These are phyloP conservation scores for Aristolochia californica DNA, from an alignment of 164 flowering plant genomes.

Conservation along the genomic window DNA sequence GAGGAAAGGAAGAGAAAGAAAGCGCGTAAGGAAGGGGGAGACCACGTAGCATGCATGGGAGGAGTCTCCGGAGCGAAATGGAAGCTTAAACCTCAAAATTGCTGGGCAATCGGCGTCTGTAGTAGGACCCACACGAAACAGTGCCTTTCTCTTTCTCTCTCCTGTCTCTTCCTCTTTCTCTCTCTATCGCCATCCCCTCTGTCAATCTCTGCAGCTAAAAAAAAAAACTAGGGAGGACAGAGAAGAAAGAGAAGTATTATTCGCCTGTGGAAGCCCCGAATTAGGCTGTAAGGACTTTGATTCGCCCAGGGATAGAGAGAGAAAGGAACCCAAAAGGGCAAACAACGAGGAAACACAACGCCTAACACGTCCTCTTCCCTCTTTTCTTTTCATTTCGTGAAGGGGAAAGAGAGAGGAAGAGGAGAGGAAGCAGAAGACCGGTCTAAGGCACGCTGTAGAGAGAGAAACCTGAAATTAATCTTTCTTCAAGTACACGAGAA, in stretches of 20 bases:
- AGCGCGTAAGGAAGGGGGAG: conserved; percentile 1
- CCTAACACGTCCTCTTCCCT: neutral
- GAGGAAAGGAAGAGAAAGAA: neutral
- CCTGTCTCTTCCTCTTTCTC: neutral
- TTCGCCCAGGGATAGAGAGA: neutral
- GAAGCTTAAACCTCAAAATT: conserved; percentile 2
- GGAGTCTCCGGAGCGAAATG: conserved; percentile 1
- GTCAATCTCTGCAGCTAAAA: neutral
- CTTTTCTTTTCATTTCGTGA: neutral
- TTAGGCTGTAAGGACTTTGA: neutral
- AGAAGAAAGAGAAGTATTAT: neutral
- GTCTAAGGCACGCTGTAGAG: neutral
- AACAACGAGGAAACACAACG: too few relatives aligned
- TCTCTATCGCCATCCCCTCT: neutral
- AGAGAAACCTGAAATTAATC: neutral
- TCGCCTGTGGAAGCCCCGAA: neutral
- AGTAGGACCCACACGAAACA: conserved; percentile 1
- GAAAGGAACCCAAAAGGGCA: neutral
- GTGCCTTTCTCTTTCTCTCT: neutral
- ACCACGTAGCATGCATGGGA: conserved; percentile 1
- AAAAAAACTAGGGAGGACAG: neutral
- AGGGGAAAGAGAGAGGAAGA: neutral
- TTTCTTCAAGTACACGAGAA: neutral
- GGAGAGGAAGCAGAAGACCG: neutral
- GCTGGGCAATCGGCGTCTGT: neutral